These are phyloP conservation scores for Euphorbia neoarborescens DNA, from an alignment of 441 rosid genomes.

Conservation along the genomic window DNA sequence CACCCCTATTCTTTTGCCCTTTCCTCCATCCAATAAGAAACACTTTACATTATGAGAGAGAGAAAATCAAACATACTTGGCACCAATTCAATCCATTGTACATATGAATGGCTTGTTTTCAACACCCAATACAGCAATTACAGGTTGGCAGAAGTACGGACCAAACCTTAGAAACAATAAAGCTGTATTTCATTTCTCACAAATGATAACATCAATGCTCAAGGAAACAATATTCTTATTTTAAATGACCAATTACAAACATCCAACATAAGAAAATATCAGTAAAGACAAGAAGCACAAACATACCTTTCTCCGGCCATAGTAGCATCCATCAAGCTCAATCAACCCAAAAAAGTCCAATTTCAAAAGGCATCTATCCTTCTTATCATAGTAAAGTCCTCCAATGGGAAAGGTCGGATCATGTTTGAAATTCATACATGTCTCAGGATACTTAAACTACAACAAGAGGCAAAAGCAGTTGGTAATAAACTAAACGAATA, in stretches of 20 bases:
- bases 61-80: conserved; percentile 53
- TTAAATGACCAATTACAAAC: background rate
- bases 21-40: too few relatives aligned
- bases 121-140: conserved; percentile 85
- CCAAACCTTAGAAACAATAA: conserved; percentile 55
- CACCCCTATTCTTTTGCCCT: too few relatives aligned
- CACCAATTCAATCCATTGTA: conserved; percentile 96
- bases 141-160: conserved; percentile 96
- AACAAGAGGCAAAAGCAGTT: conserved; percentile 21
- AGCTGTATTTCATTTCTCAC: conserved; percentile 2
- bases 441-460: conserved; percentile 81
- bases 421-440: conserved; percentile 57
- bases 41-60: too few relatives aligned
- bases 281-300: background rate
- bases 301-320: conserved; percentile 76
- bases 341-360: conserved; percentile 96
- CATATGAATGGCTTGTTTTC: conserved; percentile 94
- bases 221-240: background rate
- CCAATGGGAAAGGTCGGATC: conserved; percentile 86
- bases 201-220: background rate
- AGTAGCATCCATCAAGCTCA: conserved; percentile 92
- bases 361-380: conserved; percentile 76
- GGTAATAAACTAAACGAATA: background rate
- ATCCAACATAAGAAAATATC: background rate
- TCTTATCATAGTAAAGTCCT: conserved; percentile 80